Conservation (phyloP, 352 stramenopile species). For the Phytophthora kernoviae region DNA sequence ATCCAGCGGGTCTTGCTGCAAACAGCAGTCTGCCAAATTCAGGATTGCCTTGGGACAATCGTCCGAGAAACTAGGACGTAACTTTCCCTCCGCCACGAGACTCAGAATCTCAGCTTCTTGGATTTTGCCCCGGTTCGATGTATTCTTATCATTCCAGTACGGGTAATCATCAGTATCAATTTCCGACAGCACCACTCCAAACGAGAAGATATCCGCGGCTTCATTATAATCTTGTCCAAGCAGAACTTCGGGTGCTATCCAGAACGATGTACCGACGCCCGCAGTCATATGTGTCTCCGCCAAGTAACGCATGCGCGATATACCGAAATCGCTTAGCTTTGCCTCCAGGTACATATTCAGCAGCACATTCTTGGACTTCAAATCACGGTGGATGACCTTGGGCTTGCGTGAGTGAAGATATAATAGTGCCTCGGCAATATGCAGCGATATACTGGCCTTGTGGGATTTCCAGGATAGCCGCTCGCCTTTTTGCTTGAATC, state of each 20-base stretch:
- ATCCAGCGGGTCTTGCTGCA: constrained; percentile 35
- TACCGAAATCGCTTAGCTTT: constrained; percentile 77
- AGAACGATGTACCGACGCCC: constrained; percentile 44
- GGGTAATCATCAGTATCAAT: constrained; percentile 57
- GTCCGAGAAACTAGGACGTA: constrained; percentile 40
- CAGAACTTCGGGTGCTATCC: constrained; percentile 63
- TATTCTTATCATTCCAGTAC: constrained; percentile 42
- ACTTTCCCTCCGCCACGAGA: constrained; percentile 29
- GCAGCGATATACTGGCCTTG: constrained; percentile 52
- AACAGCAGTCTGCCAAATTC: constrained; percentile 41
- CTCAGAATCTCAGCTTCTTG: constrained; percentile 42
- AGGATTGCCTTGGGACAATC: constrained; percentile 48
- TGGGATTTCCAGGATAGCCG: constrained; percentile 44
- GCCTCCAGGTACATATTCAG: constrained; percentile 61
- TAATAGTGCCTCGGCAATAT: constrained; percentile 54
- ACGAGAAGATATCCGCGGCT: constrained; percentile 60
- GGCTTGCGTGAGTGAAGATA: constrained; percentile 60
- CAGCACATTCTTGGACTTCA: constrained; percentile 57
- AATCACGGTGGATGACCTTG: constrained; percentile 52
- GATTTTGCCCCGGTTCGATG: constrained; percentile 34
- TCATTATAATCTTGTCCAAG: constrained; percentile 58
- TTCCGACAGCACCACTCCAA: constrained; percentile 57
- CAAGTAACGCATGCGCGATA: constrained; percentile 40
- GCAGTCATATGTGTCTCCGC: constrained; percentile 49
- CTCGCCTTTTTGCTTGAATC: constrained; percentile 39